Conservation (phyloP, 352 stramenopile species). For the Pythium guiyangense region DNA sequence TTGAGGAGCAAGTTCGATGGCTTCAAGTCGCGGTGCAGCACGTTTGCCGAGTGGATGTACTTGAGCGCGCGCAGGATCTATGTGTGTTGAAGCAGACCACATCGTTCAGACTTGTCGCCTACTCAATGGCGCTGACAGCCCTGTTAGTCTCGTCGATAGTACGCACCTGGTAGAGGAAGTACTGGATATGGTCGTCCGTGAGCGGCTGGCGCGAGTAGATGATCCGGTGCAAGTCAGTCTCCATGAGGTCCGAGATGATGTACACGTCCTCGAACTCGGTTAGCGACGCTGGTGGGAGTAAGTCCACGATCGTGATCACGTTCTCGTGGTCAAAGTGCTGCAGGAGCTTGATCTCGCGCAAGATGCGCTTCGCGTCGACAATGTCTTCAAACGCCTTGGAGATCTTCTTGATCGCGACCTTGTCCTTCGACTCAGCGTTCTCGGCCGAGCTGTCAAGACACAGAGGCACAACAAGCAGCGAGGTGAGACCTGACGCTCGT, state of each 20-base stretch:
- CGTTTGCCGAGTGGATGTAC: no score
- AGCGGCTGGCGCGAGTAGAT: slow-evolving; percentile 95
- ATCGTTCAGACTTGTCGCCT: background rate
- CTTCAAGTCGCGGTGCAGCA: no score
- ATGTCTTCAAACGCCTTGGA: slow-evolving; percentile 95
- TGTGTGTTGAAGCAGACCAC: background rate
- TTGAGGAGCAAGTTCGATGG: slow-evolving; percentile 80
- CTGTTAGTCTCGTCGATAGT: no score
- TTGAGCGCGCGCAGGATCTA: no score
- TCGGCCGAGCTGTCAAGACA: slow-evolving; percentile 52
- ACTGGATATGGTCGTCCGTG: slow-evolving; percentile 92
- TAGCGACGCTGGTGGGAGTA: slow-evolving; percentile 91
- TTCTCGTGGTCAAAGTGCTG: slow-evolving; percentile 94
- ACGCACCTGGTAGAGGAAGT: slow-evolving; percentile 89
- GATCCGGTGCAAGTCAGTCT: slow-evolving; percentile 96
- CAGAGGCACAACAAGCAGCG: background rate
- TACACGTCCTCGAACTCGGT: slow-evolving; percentile 97
- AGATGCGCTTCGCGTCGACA: slow-evolving; percentile 98
- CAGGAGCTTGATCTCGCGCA: slow-evolving; percentile 95
- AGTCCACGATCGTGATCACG: slow-evolving; percentile 94
- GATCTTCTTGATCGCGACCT: slow-evolving; percentile 89
- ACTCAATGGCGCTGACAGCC: no score
- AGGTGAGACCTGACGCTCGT: background rate
- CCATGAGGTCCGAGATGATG: slow-evolving; percentile 96
- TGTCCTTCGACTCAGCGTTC: slow-evolving; percentile 77